These are phyloP conservation scores for Yamadazyma phyllophila DNA, from an alignment of 805 yeast species.

Conservation along the genomic window DNA sequence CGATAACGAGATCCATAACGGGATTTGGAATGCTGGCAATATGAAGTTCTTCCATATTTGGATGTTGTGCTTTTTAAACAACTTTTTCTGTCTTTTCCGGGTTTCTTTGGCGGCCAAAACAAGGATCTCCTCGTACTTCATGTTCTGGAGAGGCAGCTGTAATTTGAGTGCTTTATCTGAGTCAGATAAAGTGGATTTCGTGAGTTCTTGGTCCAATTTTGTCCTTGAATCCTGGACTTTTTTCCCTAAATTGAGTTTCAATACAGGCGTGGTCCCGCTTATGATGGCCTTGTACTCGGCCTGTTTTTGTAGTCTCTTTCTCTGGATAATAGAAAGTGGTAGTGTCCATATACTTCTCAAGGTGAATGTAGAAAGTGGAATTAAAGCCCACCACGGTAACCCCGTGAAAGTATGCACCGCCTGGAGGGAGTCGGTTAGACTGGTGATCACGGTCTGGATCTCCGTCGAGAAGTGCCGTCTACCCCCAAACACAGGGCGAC, in stretches of 20 bases:
- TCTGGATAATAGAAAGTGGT: slow-evolving; percentile 74
- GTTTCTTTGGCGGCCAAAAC: slow-evolving; percentile 75
- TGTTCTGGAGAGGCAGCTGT: slow-evolving; percentile 33
- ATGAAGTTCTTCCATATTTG: slow-evolving; percentile 78
- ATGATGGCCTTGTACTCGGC: slow-evolving; percentile 68
- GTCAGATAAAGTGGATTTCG: slow-evolving; percentile 13
- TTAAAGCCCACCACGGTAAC: slow-evolving; percentile 79
- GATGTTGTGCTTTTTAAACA: slow-evolving; percentile 66
- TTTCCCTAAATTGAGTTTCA: slow-evolving; percentile 55
- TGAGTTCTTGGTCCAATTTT: slow-evolving; percentile 18
- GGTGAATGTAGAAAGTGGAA: slow-evolving; percentile 69
- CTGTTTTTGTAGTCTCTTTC: slow-evolving; percentile 69
- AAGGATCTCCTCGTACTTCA: slow-evolving; percentile 77
- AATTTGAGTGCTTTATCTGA: slow-evolving; percentile 11
- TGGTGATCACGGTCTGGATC: slow-evolving; percentile 19
- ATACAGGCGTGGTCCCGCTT: slow-evolving; percentile 71
- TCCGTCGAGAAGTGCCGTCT: slow-evolving; percentile 3
- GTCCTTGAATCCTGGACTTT: slow-evolving; percentile 39
- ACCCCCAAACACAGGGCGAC: not conserved
- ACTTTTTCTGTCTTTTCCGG: slow-evolving; percentile 64
- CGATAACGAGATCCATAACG: slow-evolving; percentile 81
- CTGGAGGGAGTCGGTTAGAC: slow-evolving; percentile 41
- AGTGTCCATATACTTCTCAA: slow-evolving; percentile 66
- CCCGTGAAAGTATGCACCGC: slow-evolving; percentile 54
- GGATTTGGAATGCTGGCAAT: slow-evolving; percentile 79